Conservation (phyloP, 2,329 filamentous ascomycete genomes). For the Fusarium sp. region DNA sequence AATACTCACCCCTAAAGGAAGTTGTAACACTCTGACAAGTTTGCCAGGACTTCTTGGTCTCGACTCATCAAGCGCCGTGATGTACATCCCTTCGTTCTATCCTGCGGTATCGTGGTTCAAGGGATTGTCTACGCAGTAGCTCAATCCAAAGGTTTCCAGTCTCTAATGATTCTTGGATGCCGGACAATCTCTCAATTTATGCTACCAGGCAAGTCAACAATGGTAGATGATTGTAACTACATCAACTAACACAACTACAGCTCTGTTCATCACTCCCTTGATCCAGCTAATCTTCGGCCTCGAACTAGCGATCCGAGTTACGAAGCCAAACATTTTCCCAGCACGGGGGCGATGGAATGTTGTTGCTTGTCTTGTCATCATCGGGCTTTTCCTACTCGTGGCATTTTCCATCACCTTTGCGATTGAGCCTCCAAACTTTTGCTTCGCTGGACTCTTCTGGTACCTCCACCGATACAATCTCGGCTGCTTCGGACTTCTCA, state of each 20-base stretch:
- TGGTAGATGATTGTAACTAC: background rate
- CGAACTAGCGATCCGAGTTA: slow-evolving; percentile 65
- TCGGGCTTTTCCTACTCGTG: slow-evolving; percentile 60
- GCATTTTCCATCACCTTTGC: slow-evolving; percentile 67
- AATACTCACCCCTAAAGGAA: background rate
- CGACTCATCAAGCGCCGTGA: slow-evolving; percentile 58
- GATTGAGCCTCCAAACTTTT: slow-evolving; percentile 63
- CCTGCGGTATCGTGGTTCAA: slow-evolving; percentile 65
- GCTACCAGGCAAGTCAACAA: slow-evolving; percentile 61
- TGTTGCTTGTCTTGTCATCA: slow-evolving; percentile 61
- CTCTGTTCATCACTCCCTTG: slow-evolving; percentile 71
- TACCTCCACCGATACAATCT: slow-evolving; percentile 68
- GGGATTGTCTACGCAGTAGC: slow-evolving; percentile 64
- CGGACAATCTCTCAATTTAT: slow-evolving; percentile 63
- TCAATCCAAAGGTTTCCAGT: slow-evolving; percentile 63
- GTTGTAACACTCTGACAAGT: slow-evolving; percentile 16
- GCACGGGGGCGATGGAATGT: slow-evolving; percentile 67
- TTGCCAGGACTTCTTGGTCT: slow-evolving; percentile 50
- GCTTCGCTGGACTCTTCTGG: slow-evolving; percentile 73
- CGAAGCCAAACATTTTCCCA: slow-evolving; percentile 64
- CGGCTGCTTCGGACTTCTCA: slow-evolving; percentile 63
- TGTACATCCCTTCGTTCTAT: slow-evolving; percentile 63
- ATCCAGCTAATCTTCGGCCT: slow-evolving; percentile 70
- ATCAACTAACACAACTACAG: slow-evolving; percentile 46
- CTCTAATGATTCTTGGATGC: slow-evolving; percentile 61